Percentiles rank a stretch among this genome's conserved stretches.
These are phyloP conservation scores for Globisporangium viniferum DNA, from an alignment of 352 stramenopile genomes.

Conservation along the genomic window DNA sequence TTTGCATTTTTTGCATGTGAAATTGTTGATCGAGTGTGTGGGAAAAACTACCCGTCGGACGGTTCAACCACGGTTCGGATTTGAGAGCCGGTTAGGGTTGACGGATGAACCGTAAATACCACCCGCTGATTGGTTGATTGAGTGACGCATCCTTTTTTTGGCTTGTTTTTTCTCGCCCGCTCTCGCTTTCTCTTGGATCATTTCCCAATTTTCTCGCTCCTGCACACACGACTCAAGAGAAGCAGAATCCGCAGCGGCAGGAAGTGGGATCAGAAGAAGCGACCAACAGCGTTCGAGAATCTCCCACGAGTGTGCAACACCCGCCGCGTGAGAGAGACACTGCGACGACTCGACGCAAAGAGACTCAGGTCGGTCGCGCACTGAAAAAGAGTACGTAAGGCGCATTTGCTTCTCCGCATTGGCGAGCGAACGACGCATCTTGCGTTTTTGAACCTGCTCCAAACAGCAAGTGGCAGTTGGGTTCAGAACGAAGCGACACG, in stretches of 20 bases:
- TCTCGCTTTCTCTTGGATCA: constrained; percentile 24
- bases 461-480: constrained; percentile 14
- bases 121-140: constrained; percentile 2
- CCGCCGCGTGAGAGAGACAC: not conserved
- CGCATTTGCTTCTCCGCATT: not conserved
- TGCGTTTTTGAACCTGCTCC: constrained; percentile 9
- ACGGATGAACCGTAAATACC: not conserved
- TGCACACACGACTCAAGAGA: constrained; percentile 17
- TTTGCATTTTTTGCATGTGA: not conserved
- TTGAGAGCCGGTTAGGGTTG: constrained; percentile 11
- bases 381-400: not conserved
- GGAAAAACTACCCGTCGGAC: constrained; percentile 2
- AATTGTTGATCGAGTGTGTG: not conserved
- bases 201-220: constrained; percentile 47
- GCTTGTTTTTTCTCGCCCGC: constrained; percentile 20
- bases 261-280: not conserved
- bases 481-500: constrained; percentile 13
- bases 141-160: constrained; percentile 7
- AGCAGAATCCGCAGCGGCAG: not conserved
- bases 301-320: not conserved
- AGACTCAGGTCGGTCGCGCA: not conserved
- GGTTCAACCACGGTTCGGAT: not conserved
- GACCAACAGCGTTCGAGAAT: not conserved
- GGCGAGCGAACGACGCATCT: not conserved
- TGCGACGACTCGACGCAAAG: not conserved